Percentiles rank a stretch among this genome's conserved stretches.
Conservation (phyloP, 2,329 filamentous ascomycete species). For the Cyclaneusma minus region DNA sequence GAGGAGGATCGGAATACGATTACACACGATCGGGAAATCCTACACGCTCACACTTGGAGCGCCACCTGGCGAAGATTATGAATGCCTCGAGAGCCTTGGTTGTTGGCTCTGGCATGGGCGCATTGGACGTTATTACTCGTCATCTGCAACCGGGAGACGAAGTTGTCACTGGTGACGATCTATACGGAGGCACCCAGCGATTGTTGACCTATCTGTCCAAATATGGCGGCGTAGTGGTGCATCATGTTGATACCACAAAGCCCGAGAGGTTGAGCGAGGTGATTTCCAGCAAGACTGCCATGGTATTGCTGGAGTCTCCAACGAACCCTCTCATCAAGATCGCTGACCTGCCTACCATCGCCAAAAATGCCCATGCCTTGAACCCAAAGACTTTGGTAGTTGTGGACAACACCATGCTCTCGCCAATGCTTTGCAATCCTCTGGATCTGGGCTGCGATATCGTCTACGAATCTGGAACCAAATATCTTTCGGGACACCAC, state of each 20-base stretch:
- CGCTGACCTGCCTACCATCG: constrained; percentile 74
- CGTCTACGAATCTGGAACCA: constrained; percentile 94
- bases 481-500: constrained; percentile 95
- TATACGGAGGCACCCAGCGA: constrained; percentile 91
- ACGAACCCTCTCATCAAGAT: constrained; percentile 98
- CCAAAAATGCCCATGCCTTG: constrained; percentile 57
- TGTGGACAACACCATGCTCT: constrained; percentile 98
- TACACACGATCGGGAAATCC: constrained; percentile 97
- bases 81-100: constrained; percentile 80
- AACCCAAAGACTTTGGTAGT: constrained; percentile 72
- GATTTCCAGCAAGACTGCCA: constrained; percentile 68
- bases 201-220: constrained; percentile 82
- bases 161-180: constrained; percentile 89
- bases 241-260: constrained; percentile 88
- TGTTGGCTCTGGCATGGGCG: constrained; percentile 94
- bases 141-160: constrained; percentile 85
- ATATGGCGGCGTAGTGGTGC: constrained; percentile 82
- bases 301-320: constrained; percentile 91
- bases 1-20: constrained; percentile 79
- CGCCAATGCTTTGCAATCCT: constrained; percentile 83
- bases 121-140: constrained; percentile 88
- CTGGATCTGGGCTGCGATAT: constrained; percentile 90
- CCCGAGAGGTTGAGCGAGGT: constrained; percentile 53
- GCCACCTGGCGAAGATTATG: constrained; percentile 98
- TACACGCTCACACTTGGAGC: constrained; percentile 87